Conservation (phyloP, 2,329 filamentous ascomycete species). For the Endocalyx cinctus region DNA sequence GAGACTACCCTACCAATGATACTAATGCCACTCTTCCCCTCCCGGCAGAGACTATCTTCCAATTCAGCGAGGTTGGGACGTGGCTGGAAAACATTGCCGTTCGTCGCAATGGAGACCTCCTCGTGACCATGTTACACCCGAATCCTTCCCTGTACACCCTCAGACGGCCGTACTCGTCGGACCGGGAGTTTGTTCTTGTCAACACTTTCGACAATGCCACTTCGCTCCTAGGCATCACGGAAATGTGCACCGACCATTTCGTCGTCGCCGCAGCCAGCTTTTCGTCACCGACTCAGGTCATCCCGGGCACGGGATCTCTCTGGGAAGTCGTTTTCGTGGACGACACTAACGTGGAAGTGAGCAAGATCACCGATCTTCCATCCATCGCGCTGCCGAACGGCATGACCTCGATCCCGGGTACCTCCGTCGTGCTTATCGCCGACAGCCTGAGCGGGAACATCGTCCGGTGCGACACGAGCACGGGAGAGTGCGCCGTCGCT, state of each 20-base stretch:
- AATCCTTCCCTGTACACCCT: conserved; percentile 17
- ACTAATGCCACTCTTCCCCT: too few species aligned
- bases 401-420: conserved; percentile 9
- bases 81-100: conserved; percentile 27
- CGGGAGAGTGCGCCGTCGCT: conserved; percentile 11
- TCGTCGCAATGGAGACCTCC: conserved; percentile 21
- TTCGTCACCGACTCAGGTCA: conserved; percentile 2
- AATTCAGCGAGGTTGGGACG: conserved; percentile 6
- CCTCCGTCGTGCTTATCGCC: conserved; percentile 11
- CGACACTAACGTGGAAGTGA: neutral
- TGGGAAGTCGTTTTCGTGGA: conserved; percentile 11
- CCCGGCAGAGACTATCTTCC: conserved; percentile 6
- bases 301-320: conserved; percentile 9
- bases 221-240: conserved; percentile 24
- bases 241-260: conserved; percentile 17
- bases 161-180: conserved; percentile 13
- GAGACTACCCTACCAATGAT: too few species aligned
- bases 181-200: conserved; percentile 13
- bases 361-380: conserved; percentile 13
- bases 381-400: conserved; percentile 15
- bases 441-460: conserved; percentile 18
- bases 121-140: conserved; percentile 23
- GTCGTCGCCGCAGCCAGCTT: conserved; percentile 11
- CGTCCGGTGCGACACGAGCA: conserved; percentile 16
- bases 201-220: conserved; percentile 20